A percentile compares a stretch with the other conserved stretches of the same genome.
phyloP scores from a whole-genome alignment of 805 yeast genomes.

The Metschnikowia proteae region DNA sequence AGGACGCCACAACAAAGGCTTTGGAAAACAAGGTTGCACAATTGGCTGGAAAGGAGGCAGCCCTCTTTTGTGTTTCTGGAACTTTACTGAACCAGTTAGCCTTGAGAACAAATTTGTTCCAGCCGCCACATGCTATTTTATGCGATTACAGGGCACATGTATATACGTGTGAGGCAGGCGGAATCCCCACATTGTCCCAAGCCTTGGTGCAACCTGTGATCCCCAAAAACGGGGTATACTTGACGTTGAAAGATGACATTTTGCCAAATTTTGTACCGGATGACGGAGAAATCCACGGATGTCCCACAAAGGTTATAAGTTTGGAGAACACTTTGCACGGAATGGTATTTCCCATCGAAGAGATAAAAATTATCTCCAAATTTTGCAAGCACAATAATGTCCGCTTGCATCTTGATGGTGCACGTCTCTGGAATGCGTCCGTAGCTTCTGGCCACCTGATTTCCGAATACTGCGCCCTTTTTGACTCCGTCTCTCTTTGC shows the following conservation, averaged over 20 bases:
- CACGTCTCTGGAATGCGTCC: constrained; percentile 43
- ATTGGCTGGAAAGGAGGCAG: constrained; percentile 39
- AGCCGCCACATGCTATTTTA: constrained; percentile 40
- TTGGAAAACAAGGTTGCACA: constrained; percentile 33
- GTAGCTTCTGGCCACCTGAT: constrained; percentile 38
- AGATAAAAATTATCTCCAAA: constrained; percentile 32
- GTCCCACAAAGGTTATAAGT: constrained; percentile 42
- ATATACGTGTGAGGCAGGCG: constrained; percentile 40
- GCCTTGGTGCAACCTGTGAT: constrained; percentile 39
- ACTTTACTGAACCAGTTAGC: constrained; percentile 42
- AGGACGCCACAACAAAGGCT: constrained; percentile 32
- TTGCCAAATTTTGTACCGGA: constrained; percentile 36
- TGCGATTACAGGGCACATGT: constrained; percentile 40
- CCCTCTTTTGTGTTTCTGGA: constrained; percentile 40
- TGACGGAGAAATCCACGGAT: constrained; percentile 43
- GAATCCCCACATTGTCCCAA: constrained; percentile 40
- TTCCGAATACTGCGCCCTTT: constrained; percentile 37
- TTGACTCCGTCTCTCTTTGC: constrained; percentile 42
- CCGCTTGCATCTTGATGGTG: constrained; percentile 41
- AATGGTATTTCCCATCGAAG: constrained; percentile 38
- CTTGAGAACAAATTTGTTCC: constrained; percentile 34
- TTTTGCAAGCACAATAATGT: constrained; percentile 34
- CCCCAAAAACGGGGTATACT: constrained; percentile 33
- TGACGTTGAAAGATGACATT: constrained; percentile 39
- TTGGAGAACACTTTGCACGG: constrained; percentile 45